Percentiles rank a stretch among this genome's conserved stretches.
Conservation (phyloP, 139 green algal species). For the Eudorina sp. region DNA sequence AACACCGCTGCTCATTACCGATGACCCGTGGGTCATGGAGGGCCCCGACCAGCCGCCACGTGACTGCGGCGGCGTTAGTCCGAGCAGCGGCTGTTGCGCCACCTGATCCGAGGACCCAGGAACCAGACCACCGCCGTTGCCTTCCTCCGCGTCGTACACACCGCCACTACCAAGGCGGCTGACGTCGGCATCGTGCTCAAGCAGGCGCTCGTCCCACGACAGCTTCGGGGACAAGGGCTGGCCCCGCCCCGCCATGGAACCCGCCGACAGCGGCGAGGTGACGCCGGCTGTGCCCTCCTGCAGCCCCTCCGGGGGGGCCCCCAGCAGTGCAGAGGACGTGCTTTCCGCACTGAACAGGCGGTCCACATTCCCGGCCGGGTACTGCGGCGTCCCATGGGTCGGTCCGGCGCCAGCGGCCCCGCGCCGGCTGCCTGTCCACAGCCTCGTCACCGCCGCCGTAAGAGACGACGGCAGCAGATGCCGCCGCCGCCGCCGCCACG, state of each 20-base stretch:
- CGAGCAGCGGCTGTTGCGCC: constrained; percentile 4
- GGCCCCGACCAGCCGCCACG: background rate
- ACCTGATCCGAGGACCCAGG: background rate
- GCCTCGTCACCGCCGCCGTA: background rate
- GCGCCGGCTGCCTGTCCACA: background rate
- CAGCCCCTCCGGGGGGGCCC: background rate
- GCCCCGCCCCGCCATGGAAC: background rate
- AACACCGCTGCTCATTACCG: background rate
- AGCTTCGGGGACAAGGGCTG: background rate
- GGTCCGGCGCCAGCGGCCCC: background rate
- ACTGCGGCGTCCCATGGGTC: background rate
- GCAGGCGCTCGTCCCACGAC: background rate
- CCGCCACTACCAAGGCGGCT: background rate
- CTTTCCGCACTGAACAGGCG: background rate
- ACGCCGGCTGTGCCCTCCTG: background rate
- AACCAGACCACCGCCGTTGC: background rate
- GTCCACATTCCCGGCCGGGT: too few relatives aligned
- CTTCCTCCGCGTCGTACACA: constrained; percentile 8
- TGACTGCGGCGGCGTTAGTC: background rate
- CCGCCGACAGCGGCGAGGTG: background rate
- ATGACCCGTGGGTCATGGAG: background rate
- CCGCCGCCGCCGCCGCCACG: background rate
- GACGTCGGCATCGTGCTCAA: background rate
- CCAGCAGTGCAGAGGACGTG: background rate
- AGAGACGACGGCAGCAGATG: background rate